Base-by-base conservation (phyloP, 371 early-diverging fungal species). In the Circinella umbellata region DNA sequence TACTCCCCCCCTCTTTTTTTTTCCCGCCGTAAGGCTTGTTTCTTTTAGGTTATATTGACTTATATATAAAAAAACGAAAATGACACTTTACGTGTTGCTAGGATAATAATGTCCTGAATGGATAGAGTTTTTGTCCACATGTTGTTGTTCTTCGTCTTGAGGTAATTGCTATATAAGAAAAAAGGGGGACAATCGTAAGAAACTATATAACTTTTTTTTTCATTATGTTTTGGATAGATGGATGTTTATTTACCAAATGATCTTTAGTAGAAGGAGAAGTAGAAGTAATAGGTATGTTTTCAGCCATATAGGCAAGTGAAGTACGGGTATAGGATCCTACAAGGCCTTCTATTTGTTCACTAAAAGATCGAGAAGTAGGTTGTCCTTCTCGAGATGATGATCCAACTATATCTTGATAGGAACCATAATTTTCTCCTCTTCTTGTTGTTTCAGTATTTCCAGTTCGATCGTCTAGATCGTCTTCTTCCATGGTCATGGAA, bases 291-390 rank as follows among this genome's bases (percentile, higher is more conserved):
- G 80, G 71, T 27, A 82, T 55, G 37, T 69, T 73, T 48, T 80
- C 80, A 0, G 80, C 79, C 70, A 80, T 73, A 64, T 76, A 80
- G 3, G 70, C 70, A 35, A 80, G 54, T 42, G 83, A 78, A 0
- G 83, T 70, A 36, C 83, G 75, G 3, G 83, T 77, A 47, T 82
- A 82, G 10, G 83, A 80, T 48, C 77, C 79, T 38, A 77, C 83
- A 74, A 82, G 78, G 48, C 67, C 63, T 42, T 71, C 77, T 11
- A 82, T 49, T 0, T 71, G 69, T 6, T 73, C 69, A 39, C 69
- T 67, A 46, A 80, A 68, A 4, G 83, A 78, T 53, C 69, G 37
- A 39, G 67, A 64, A 48, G 49, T 39, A n/a, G n/a, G n/a, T n/a
- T n/a, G n/a, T 39, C 39, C 39, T 6, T 10, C 42, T 18, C 17